These are phyloP conservation scores for Cladosporium colombiae DNA, from an alignment of 2,329 filamentous ascomycete species.

Conservation along the genomic window DNA sequence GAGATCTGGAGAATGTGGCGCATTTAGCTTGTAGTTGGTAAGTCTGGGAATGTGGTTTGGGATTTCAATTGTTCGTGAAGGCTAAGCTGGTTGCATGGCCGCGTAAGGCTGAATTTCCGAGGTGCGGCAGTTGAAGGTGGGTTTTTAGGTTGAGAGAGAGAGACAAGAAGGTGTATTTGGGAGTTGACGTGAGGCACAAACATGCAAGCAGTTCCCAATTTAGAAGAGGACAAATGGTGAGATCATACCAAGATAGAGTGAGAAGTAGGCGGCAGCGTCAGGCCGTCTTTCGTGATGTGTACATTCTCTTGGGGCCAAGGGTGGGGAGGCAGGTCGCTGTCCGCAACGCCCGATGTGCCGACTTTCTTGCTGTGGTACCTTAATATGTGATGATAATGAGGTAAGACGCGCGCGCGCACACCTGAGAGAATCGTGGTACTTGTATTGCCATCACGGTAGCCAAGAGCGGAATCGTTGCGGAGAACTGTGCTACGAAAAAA, in stretches of 20 bases:
- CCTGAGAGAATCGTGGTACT: neutral
- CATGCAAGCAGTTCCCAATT: neutral
- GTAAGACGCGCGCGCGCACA: neutral
- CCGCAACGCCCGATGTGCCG: conserved; percentile 10
- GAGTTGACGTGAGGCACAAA: neutral
- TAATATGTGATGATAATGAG: neutral
- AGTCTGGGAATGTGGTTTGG: neutral
- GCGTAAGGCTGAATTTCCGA: neutral
- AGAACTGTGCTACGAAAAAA: neutral
- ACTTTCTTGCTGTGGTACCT: neutral
- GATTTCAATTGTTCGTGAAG: neutral
- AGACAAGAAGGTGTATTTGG: neutral
- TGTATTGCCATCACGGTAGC: neutral
- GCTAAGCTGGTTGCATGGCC: neutral
- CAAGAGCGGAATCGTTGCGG: neutral
- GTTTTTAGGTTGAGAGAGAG: neutral
- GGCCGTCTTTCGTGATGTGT: neutral
- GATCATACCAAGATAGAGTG: conserved; percentile 9
- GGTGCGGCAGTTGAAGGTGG: neutral
- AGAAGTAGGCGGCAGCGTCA: neutral
- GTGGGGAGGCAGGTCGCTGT: conserved; percentile 11
- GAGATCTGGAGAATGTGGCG: neutral
- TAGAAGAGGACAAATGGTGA: neutral
- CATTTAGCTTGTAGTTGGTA: neutral
- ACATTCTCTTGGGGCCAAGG: conserved; percentile 1